Evolutionary conservation across 352 stramenopile genomes (phyloP).

Genomic region (Globisporangium parvum): DNA sequence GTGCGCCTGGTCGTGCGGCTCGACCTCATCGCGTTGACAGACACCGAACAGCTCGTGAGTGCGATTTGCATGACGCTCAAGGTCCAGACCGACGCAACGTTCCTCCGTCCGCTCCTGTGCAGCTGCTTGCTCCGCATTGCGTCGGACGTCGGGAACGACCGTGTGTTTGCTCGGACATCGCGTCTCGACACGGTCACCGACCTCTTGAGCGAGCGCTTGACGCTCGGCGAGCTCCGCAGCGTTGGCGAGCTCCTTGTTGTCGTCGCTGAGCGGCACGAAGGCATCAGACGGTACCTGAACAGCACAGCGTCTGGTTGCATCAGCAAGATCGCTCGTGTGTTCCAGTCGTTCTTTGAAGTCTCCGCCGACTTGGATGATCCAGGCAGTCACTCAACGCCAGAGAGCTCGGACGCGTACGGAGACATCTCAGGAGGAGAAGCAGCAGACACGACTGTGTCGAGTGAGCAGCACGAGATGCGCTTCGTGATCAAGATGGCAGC

Average conservation of each 20-base stretch:
- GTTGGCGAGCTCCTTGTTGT: slow-evolving; percentile 4
- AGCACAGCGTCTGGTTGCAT: slow-evolving; percentile 10
- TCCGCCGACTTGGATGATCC: neutral
- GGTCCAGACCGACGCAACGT: slow-evolving; percentile 21
- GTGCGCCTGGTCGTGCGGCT: slow-evolving; percentile 23
- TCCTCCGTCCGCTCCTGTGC: slow-evolving; percentile 22
- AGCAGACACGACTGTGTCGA: neutral
- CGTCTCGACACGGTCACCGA: slow-evolving; percentile 8
- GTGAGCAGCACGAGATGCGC: neutral
- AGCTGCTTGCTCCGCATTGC: slow-evolving; percentile 10
- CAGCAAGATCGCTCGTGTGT: slow-evolving; percentile 5
- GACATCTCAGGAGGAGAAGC: neutral
- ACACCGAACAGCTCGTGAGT: slow-evolving; percentile 21
- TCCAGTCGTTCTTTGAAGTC: slow-evolving; percentile 12
- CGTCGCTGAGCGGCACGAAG: slow-evolving; percentile 8
- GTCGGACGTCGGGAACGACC: neutral
- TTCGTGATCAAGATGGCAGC: slow-evolving; percentile 14
- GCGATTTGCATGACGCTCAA: slow-evolving; percentile 24
- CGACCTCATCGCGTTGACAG: slow-evolving; percentile 20
- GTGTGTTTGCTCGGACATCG: slow-evolving; percentile 3
- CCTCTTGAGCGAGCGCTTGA: slow-evolving; percentile 7
- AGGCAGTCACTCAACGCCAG: neutral
- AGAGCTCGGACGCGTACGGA: neutral
- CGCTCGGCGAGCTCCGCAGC: slow-evolving; percentile 8
- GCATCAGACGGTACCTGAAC: slow-evolving; percentile 7